phyloP scores from a whole-genome alignment of 495 filamentous ascomycete genomes.

The Thozetella sp. region DNA sequence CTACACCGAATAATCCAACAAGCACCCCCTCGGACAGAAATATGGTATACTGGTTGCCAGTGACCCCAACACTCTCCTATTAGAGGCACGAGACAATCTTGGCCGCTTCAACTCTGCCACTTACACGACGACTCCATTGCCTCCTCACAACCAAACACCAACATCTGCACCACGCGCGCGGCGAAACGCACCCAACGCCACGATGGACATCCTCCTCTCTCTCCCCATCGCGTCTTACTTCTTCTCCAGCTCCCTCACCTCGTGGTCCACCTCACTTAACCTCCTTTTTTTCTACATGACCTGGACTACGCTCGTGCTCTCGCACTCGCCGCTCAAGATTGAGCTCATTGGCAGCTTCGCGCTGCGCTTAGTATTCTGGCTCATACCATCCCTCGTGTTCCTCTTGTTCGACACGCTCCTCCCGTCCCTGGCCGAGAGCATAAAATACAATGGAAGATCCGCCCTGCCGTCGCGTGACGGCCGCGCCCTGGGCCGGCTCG shows the following conservation, averaged over 20 bases:
- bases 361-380: conserved; percentile 71
- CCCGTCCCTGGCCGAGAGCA: conserved; percentile 62
- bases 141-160: no score
- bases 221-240: conserved; percentile 73
- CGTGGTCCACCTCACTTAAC: conserved; percentile 80
- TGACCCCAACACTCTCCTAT: no score
- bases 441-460: conserved; percentile 70
- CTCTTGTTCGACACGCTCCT: conserved; percentile 71
- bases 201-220: conserved; percentile 66
- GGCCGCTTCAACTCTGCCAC: no score
- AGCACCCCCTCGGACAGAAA: no score
- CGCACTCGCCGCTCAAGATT: conserved; percentile 73
- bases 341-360: conserved; percentile 71
- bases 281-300: conserved; percentile 88
- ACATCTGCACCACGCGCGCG: no score
- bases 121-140: no score
- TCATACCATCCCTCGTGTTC: conserved; percentile 72
- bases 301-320: conserved; percentile 82
- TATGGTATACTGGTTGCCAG: no score
- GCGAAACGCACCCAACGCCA: conserved; percentile 16
- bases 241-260: conserved; percentile 50
- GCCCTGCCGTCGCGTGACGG: conserved; percentile 64
- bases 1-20: no score
- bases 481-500: conserved; percentile 32
- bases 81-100: no score